Conservation (phyloP, 192 early-diverging fungal species). For the Coemansia sp. region DNA sequence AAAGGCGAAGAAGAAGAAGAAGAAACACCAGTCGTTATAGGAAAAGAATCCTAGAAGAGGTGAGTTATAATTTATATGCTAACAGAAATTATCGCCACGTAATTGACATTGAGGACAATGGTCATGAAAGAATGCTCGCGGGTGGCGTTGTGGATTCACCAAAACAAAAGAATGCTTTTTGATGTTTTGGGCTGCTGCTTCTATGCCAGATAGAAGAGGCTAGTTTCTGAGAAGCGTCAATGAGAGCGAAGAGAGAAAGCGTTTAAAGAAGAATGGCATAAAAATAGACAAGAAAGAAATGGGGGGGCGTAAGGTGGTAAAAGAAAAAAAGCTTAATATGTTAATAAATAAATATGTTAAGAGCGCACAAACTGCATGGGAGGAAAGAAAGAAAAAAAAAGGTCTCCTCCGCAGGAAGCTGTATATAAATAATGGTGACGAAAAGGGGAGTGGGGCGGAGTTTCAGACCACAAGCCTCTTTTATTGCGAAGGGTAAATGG, state of each 20-base stretch:
- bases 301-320: conserved; percentile 1
- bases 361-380: background rate
- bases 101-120: background rate
- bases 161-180: background rate
- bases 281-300: background rate
- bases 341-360: background rate
- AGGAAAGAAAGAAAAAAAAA: background rate
- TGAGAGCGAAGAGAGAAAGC: background rate
- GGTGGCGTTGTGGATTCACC: background rate
- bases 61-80: background rate
- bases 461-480: background rate
- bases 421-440: background rate
- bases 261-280: background rate
- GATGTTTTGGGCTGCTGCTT: background rate
- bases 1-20: too few species aligned
- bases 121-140: background rate
- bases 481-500: background rate
- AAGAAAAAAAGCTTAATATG: background rate
- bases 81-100: background rate
- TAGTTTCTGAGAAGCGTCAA: background rate
- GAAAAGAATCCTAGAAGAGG: too few species aligned
- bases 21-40: too few species aligned
- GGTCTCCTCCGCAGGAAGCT: background rate
- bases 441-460: background rate
- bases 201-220: background rate